A percentile compares a stretch with the other conserved stretches of the same genome.
Evolutionary conservation across 805 yeast species (phyloP).

Genomic region (Lachancea nothofagi): DNA sequence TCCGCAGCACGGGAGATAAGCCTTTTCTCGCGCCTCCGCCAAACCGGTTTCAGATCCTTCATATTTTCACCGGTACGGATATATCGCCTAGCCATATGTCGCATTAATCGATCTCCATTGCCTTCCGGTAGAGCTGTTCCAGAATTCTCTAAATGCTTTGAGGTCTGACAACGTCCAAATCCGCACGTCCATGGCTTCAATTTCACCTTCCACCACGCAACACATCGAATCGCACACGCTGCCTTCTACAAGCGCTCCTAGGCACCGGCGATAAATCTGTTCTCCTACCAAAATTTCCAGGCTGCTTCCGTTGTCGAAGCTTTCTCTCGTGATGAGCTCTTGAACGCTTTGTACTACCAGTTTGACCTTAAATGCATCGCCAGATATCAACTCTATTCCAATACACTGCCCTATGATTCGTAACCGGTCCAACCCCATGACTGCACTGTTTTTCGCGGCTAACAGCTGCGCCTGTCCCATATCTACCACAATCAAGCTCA

Average conservation of each 20-base stretch:
- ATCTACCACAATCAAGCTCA: constrained; percentile 6
- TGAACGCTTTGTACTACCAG: constrained; percentile 2
- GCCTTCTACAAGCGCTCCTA: constrained; percentile 4
- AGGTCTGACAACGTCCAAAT: constrained; percentile 6
- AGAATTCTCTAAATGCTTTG: constrained; percentile 6
- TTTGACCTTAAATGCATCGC: constrained; percentile 4
- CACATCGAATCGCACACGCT: constrained; percentile 11
- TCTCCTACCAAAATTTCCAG: constrained; percentile 2
- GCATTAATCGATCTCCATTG: background rate
- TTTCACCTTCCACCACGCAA: constrained; percentile 3
- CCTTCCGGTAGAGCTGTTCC: constrained; percentile 1
- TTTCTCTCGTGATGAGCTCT: background rate
- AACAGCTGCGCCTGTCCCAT: constrained; percentile 1
- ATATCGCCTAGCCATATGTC: too few relatives aligned
- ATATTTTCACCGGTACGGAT: too few relatives aligned
- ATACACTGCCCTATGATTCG: constrained; percentile 5
- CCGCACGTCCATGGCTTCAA: constrained; percentile 11
- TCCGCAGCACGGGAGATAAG: too few relatives aligned
- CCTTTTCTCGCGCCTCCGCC: too few relatives aligned
- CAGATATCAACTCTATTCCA: background rate
- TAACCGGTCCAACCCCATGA: constrained; percentile 3
- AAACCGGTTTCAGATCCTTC: too few relatives aligned
- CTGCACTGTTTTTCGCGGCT: constrained; percentile 1
- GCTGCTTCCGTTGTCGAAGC: background rate
- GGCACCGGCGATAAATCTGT: background rate